phyloP scores from a whole-genome alignment of 2,329 filamentous ascomycete species.

The Canariomyces notabilis region DNA sequence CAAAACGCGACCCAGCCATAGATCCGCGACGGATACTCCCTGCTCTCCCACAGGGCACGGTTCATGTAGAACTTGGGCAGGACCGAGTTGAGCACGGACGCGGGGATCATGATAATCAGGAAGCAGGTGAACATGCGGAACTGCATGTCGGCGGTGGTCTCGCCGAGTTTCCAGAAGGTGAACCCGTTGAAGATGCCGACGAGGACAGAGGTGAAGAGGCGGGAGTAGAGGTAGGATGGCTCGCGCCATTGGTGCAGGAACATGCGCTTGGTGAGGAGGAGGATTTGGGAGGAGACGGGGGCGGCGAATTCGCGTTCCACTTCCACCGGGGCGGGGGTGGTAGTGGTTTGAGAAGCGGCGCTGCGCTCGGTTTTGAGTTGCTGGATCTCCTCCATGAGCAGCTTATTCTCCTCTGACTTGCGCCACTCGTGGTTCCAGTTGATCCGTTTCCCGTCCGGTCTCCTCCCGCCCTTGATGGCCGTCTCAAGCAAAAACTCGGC shows the following conservation, averaged over 20 bases:
- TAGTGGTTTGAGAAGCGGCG: slow-evolving; percentile 34
- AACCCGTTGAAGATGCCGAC: slow-evolving; percentile 66
- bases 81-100: slow-evolving; percentile 70
- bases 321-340: slow-evolving; percentile 13
- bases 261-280: slow-evolving; percentile 49
- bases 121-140: slow-evolving; percentile 71
- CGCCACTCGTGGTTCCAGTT: slow-evolving; percentile 37
- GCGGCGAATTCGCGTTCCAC: slow-evolving; percentile 56
- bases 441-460: slow-evolving; percentile 40
- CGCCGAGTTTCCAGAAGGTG: slow-evolving; percentile 61
- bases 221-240: slow-evolving; percentile 58
- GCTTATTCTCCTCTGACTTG: slow-evolving; percentile 29
- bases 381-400: slow-evolving; percentile 30
- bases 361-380: slow-evolving; percentile 41
- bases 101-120: slow-evolving; percentile 69
- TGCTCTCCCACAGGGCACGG: slow-evolving; percentile 62
- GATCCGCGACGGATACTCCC: slow-evolving; percentile 73
- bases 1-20: slow-evolving; percentile 72
- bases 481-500: slow-evolving; percentile 59
- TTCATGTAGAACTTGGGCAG: slow-evolving; percentile 66
- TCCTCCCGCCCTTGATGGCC: slow-evolving; percentile 35
- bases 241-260: slow-evolving; percentile 62
- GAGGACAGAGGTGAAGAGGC: slow-evolving; percentile 57
- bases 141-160: slow-evolving; percentile 58
- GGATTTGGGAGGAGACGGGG: slow-evolving; percentile 49